Evolutionary conservation across 1,139 yeast species (phyloP).

Genomic region (Ashbya aceris): DNA sequence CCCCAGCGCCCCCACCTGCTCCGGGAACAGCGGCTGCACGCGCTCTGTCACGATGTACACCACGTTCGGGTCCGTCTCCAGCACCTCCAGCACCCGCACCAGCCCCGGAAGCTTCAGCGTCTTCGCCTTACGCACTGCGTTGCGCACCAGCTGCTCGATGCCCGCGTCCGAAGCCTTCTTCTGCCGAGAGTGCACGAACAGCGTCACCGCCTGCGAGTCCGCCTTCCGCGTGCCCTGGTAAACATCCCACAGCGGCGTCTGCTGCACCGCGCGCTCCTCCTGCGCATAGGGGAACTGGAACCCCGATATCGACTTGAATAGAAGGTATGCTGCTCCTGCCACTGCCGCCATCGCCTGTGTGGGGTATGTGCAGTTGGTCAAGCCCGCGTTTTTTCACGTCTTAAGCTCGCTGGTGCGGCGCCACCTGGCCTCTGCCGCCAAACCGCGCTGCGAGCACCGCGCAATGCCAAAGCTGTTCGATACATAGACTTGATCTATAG

Average conservation of each 20-base stretch:
- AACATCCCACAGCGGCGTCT: slow-evolving; percentile 34
- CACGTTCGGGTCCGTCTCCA: slow-evolving; percentile 49
- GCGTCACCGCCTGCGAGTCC: slow-evolving; percentile 24
- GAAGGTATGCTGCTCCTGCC: background rate
- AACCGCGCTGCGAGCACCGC: too few relatives aligned
- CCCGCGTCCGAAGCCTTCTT: slow-evolving; percentile 5
- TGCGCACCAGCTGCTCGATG: slow-evolving; percentile 41
- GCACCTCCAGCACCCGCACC: slow-evolving; percentile 56
- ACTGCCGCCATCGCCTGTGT: background rate
- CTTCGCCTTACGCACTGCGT: slow-evolving; percentile 57
- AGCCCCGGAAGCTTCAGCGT: slow-evolving; percentile 73
- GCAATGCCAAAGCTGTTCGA: too few relatives aligned
- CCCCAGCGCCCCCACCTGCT: slow-evolving; percentile 15
- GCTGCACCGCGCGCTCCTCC: slow-evolving; percentile 21
- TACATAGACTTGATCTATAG: too few relatives aligned
- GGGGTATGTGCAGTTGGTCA: too few relatives aligned
- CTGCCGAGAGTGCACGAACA: slow-evolving; percentile 17
- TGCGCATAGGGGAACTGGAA: slow-evolving; percentile 27
- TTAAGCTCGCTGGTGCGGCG: too few relatives aligned
- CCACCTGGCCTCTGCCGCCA: too few relatives aligned
- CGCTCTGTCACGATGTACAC: slow-evolving; percentile 74
- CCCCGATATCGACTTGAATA: slow-evolving; percentile 25
- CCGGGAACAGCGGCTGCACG: slow-evolving; percentile 47
- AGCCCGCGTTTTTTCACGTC: too few relatives aligned
- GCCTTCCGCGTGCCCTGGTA: slow-evolving; percentile 34